Evolutionary conservation across 495 filamentous ascomycete species (phyloP).

Genomic region (Xylaria venustula): DNA sequence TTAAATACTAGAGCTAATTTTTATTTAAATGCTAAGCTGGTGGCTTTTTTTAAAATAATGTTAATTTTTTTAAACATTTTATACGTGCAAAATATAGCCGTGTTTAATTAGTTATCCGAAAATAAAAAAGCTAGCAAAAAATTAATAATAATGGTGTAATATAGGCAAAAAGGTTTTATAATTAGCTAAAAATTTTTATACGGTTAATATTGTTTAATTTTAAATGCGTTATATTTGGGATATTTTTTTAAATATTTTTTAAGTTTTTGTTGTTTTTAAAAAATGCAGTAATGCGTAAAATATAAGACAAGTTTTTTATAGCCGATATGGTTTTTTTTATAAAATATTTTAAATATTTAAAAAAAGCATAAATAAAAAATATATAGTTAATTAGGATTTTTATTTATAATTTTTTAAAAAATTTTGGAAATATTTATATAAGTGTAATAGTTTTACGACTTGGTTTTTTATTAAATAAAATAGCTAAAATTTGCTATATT

Average conservation of each 20-base stretch:
- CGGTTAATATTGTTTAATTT: background rate
- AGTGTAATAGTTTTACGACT: background rate
- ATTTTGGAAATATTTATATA: no score
- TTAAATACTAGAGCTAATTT: background rate
- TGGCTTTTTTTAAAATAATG: background rate
- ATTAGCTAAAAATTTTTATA: background rate
- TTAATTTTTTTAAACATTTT: background rate
- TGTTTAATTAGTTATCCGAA: background rate
- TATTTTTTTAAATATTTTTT: slow-evolving; percentile 3
- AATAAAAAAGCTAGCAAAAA: background rate
- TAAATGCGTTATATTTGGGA: background rate
- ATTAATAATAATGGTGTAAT: slow-evolving; percentile 3
- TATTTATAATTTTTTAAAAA: background rate
- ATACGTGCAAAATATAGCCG: background rate
- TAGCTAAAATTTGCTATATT: no score
- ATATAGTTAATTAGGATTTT: background rate
- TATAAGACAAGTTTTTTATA: background rate
- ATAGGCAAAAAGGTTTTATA: background rate
- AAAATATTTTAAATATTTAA: no score
- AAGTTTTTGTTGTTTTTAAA: no score
- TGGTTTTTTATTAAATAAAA: background rate
- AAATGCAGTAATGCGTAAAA: no score
- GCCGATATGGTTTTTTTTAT: no score
- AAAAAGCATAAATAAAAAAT: background rate
- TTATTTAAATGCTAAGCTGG: background rate